These are phyloP conservation scores for Bipolaris victoriae DNA, from an alignment of 2,329 filamentous ascomycete genomes.

Conservation along the genomic window DNA sequence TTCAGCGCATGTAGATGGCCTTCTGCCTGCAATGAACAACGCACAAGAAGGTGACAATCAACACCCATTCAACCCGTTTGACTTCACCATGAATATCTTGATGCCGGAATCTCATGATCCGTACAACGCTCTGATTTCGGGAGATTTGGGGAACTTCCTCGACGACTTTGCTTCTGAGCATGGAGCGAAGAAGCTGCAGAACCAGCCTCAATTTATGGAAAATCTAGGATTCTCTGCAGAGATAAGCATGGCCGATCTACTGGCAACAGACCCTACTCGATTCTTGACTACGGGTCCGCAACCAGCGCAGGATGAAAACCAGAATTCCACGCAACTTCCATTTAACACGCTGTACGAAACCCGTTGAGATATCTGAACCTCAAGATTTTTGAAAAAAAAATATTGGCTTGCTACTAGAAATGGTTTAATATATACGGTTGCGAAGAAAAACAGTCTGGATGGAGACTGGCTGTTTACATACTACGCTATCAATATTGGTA, in stretches of 20 bases:
- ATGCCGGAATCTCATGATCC: slow-evolving; percentile 16
- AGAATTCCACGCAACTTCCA: slow-evolving; percentile 27
- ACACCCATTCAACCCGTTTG: slow-evolving; percentile 16
- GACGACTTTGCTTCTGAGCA: slow-evolving; percentile 64
- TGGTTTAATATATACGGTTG: not conserved
- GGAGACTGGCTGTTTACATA: not conserved
- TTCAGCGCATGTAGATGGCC: slow-evolving; percentile 27
- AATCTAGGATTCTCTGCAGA: slow-evolving; percentile 69
- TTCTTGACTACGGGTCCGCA: slow-evolving; percentile 45
- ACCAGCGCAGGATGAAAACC: slow-evolving; percentile 30
- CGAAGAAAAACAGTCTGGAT: not conserved
- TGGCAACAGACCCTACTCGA: slow-evolving; percentile 43
- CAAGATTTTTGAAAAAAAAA: not conserved
- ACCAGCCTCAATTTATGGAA: slow-evolving; percentile 68
- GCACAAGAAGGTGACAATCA: slow-evolving; percentile 3
- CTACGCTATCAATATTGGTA: not conserved
- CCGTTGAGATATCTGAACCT: slow-evolving; percentile 5
- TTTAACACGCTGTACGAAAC: slow-evolving; percentile 31
- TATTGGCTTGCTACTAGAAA: not conserved
- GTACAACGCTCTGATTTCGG: slow-evolving; percentile 45
- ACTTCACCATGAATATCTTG: slow-evolving; percentile 3
- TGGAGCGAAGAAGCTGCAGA: slow-evolving; percentile 59
- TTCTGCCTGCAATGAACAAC: slow-evolving; percentile 30
- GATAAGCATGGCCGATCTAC: slow-evolving; percentile 62
- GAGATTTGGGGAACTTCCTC: slow-evolving; percentile 59